Percentiles rank a stretch among this genome's conserved stretches.
Evolutionary conservation across 495 filamentous ascomycete species (phyloP).

Genomic region (Melanomma pulvis-pyrius): DNA sequence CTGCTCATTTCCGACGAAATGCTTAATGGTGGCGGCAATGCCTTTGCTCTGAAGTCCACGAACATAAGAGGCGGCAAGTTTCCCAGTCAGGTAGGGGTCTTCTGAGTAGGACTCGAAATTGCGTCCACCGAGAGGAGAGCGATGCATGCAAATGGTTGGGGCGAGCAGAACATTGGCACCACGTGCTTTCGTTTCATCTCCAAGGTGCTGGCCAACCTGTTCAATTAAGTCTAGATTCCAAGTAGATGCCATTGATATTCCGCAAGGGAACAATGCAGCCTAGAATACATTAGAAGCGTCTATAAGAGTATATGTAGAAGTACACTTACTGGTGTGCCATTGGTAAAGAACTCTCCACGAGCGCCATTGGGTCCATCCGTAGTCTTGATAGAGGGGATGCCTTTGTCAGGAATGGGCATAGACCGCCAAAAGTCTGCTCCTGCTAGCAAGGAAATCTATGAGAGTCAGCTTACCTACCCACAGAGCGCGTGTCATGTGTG

Average conservation of each 20-base stretch:
- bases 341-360: slow-evolving; percentile 58
- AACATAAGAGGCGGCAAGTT: slow-evolving; percentile 40
- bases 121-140: slow-evolving; percentile 41
- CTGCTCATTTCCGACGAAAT: slow-evolving; percentile 43
- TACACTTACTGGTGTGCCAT: slow-evolving; percentile 61
- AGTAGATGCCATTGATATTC: slow-evolving; percentile 39
- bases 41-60: slow-evolving; percentile 39
- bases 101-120: slow-evolving; percentile 45
- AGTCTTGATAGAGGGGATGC: slow-evolving; percentile 43
- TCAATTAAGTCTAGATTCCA: slow-evolving; percentile 41
- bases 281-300: slow-evolving; percentile 6
- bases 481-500: slow-evolving; percentile 1
- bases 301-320: neutral
- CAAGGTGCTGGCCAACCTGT: slow-evolving; percentile 38
- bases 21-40: slow-evolving; percentile 42
- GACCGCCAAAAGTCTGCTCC: slow-evolving; percentile 42
- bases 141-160: slow-evolving; percentile 42
- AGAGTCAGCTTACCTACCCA: slow-evolving; percentile 19
- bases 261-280: slow-evolving; percentile 42
- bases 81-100: slow-evolving; percentile 41
- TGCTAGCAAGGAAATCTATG: slow-evolving; percentile 60
- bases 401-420: slow-evolving; percentile 33
- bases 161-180: slow-evolving; percentile 41
- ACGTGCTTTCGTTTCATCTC: slow-evolving; percentile 40
- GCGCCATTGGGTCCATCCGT: slow-evolving; percentile 42